phyloP scores from a whole-genome alignment of 768 basidiomycete genomes.

The Rhodosporidiobolus sp. region DNA sequence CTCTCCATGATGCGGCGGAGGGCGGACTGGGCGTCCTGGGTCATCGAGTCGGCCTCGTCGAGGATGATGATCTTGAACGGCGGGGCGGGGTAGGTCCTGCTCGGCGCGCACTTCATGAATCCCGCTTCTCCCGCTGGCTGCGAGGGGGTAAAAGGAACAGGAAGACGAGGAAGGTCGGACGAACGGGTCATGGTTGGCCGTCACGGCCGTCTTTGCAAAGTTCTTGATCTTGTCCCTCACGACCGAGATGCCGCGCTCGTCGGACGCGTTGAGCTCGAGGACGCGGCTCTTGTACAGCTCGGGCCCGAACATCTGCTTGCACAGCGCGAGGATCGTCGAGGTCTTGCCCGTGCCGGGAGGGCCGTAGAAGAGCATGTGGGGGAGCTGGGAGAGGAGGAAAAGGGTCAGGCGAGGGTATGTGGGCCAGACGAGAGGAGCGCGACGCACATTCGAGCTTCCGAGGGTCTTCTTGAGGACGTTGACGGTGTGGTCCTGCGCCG shows the following conservation, averaged over 20 bases:
- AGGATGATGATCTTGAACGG: conserved; percentile 99
- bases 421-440: background rate
- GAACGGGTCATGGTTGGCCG: conserved; percentile 39
- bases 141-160: background rate
- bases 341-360: conserved; percentile 99
- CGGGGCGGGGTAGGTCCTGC: conserved; percentile 78
- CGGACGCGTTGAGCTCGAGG: conserved; percentile 95
- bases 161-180: background rate
- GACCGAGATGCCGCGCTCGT: conserved; percentile 94
- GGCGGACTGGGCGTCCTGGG: conserved; percentile 96
- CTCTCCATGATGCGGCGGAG: conserved; percentile 98
- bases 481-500: conserved; percentile 94
- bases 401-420: background rate
- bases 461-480: conserved; percentile 86
- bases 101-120: conserved; percentile 54
- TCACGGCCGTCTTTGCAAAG: conserved; percentile 62
- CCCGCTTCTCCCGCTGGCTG: too few relatives aligned
- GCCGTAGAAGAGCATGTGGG: conserved; percentile 99
- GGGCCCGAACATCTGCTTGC: conserved; percentile 95
- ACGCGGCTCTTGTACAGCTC: conserved; percentile 91
- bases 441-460: conserved; percentile 78
- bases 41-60: conserved; percentile 99
- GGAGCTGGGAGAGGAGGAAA: conserved; percentile 60
- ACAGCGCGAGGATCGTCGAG: conserved; percentile 89
- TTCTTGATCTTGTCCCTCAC: conserved; percentile 98